Evolutionary conservation across 306 rosid genomes (phyloP), one percentile per base, ranked within the genome.

Genomic region (Oemleria cerasiformis): DNA sequence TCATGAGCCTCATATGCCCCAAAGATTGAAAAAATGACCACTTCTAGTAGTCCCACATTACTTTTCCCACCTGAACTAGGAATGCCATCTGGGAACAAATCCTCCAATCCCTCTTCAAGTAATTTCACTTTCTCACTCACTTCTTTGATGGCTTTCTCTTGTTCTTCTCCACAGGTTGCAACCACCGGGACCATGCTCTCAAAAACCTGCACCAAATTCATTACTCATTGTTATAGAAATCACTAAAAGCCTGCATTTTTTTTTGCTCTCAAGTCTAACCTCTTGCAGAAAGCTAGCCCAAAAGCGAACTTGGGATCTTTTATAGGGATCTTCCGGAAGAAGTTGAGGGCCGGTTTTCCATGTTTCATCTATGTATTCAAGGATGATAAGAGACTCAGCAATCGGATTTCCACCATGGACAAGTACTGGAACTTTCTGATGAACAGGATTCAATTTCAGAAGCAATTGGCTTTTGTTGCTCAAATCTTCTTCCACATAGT

Each of bases 401-500:
- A 58, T 9, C 40, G 62, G 62, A 19, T 67, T 75, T 39, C 61
- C 62, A 23, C 48, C 44, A n/a, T 75, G 73, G 14, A 48, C 73
- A 58, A 58, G 62, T 9, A 67, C 68, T 20, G 73, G 68, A 13
- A 75, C 54, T 59, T 75, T 68, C 68, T 67, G 60, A 23, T 57
- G 51, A 58, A 38, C 68, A 20, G 62, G 73, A 16, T 67, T 75
- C 1, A 68, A 61, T 21, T 39, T 68, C 20, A 68, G 63, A 12
- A 75, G 62, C 40, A 40, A 17, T 8, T 54, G 30, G 50, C 63
- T 75, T 62, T 68, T 75, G 40, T 47, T 67, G 12, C 5, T 47
- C 17, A 75, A 67, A 57, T 75, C 53, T 67, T 67, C 80, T 43
- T 76, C 75, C 39, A 76, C 65, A 30, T 69, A 76, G 16, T 76